phyloP scores from a whole-genome alignment of 169 alveolate species.

The Plasmodium gonderi region DNA sequence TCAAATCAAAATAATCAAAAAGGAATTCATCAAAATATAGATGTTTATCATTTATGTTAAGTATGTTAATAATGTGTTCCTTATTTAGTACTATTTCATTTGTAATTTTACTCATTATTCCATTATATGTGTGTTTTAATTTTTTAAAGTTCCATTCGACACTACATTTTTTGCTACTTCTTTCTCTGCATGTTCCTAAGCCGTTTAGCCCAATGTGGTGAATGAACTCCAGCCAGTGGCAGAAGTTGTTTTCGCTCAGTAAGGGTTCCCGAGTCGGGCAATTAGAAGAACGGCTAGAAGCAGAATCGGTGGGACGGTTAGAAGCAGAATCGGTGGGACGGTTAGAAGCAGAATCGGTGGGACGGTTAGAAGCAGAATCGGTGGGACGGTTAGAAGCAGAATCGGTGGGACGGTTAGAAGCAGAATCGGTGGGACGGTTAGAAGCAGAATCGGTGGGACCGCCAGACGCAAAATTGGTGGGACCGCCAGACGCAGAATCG shows the following conservation, averaged over 20 bases:
- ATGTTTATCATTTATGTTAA: conserved; percentile 20
- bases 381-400: neutral
- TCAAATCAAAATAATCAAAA: conserved; percentile 19
- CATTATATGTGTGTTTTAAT: conserved; percentile 1
- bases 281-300: neutral
- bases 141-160: neutral
- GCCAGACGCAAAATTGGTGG: too few species aligned
- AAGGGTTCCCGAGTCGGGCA: neutral
- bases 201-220: conserved; percentile 45
- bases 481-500: neutral
- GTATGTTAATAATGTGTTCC: neutral
- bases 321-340: too few species aligned
- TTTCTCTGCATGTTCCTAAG: neutral
- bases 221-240: conserved; percentile 31
- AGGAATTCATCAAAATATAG: conserved; percentile 29
- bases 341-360: neutral
- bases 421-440: too few species aligned
- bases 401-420: neutral
- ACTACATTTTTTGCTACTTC: neutral
- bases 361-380: too few species aligned
- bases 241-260: neutral
- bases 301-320: neutral
- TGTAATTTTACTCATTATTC: neutral
- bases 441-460: neutral
- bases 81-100: neutral